Evolutionary conservation across 1,139 yeast genomes (phyloP).

Genomic region (Candida sp.): DNA sequence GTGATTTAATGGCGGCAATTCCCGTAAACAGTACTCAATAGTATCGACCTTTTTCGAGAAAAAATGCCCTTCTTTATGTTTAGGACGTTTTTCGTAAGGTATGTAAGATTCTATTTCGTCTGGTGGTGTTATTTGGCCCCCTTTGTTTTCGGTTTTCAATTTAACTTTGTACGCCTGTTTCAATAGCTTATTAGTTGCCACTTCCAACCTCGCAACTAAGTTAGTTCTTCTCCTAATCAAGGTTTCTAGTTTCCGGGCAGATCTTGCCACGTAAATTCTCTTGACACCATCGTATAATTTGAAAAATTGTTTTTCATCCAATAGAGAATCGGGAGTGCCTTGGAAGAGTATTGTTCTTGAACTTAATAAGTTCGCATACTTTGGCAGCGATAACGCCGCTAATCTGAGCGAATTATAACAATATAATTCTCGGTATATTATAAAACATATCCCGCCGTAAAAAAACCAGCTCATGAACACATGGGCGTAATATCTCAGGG

Average conservation of each 20-base stretch:
- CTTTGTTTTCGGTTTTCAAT: conserved; percentile 64
- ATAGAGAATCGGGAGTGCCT: conserved; percentile 67
- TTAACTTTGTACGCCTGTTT: conserved; percentile 59
- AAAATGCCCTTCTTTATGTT: conserved; percentile 53
- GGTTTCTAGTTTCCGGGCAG: conserved; percentile 54
- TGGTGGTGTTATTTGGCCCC: conserved; percentile 40
- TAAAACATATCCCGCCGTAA: conserved; percentile 66
- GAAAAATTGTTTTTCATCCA: conserved; percentile 61
- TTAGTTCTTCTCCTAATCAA: conserved; percentile 60
- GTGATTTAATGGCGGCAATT: conserved; percentile 50
- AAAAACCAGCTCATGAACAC: conserved; percentile 78
- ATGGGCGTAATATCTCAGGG: conserved; percentile 78
- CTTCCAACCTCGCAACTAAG: conserved; percentile 64
- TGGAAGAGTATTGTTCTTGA: conserved; percentile 81
- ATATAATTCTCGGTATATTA: conserved; percentile 77
- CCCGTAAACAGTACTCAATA: conserved; percentile 53
- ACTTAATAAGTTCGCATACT: conserved; percentile 67
- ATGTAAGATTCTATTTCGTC: conserved; percentile 62
- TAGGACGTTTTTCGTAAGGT: conserved; percentile 75
- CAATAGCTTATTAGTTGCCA: conserved; percentile 60
- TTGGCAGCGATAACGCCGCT: conserved; percentile 78
- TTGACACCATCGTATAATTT: conserved; percentile 66
- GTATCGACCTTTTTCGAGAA: conserved; percentile 59
- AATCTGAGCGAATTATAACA: conserved; percentile 79
- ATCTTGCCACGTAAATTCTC: conserved; percentile 74